Conservation (phyloP, 2,329 filamentous ascomycete species). For the Fusarium cyanostomum region DNA sequence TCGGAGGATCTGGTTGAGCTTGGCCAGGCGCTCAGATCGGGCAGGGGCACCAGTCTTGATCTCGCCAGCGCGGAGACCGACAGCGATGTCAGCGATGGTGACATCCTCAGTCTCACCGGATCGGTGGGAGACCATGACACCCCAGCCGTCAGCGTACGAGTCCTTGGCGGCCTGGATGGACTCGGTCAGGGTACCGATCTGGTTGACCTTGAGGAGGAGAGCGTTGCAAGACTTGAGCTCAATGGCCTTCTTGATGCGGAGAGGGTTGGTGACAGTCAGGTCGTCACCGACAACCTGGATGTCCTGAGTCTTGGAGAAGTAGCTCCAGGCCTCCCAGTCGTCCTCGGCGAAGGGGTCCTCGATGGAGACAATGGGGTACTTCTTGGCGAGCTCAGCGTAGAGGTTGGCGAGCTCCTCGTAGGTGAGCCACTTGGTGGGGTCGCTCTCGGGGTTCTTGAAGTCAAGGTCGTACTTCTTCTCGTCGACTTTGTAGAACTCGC, state of each 20-base stretch:
- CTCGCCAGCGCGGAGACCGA: slow-evolving; percentile 95
- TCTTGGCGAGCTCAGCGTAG: slow-evolving; percentile 87
- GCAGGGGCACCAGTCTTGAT: slow-evolving; percentile 99
- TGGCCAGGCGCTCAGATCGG: slow-evolving; percentile 97
- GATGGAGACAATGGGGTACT: slow-evolving; percentile 98
- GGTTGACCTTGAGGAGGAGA: slow-evolving; percentile 99
- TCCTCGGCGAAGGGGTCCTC: slow-evolving; percentile 99
- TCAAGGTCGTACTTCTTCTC: slow-evolving; percentile 99
- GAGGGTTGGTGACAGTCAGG: slow-evolving; percentile 98
- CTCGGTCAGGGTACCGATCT: slow-evolving; percentile 98
- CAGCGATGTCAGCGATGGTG: slow-evolving; percentile 97
- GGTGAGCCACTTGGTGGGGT: slow-evolving; percentile 96
- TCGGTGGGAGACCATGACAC: slow-evolving; percentile 99
- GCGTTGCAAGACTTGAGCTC: slow-evolving; percentile 99
- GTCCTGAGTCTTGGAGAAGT: slow-evolving; percentile 99
- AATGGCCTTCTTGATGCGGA: slow-evolving; percentile 99
- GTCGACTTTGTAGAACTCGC: slow-evolving; percentile 98
- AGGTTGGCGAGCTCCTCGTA: slow-evolving; percentile 96
- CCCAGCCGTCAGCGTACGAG: slow-evolving; percentile 94
- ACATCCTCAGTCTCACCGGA: slow-evolving; percentile 99
- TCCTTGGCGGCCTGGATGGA: slow-evolving; percentile 99
- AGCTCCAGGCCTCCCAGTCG: slow-evolving; percentile 99
- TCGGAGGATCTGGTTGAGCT: slow-evolving; percentile 99
- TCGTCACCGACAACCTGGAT: slow-evolving; percentile 99
- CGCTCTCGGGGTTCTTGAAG: slow-evolving; percentile 99